A percentile compares a stretch with the other conserved stretches of the same genome.
Evolutionary conservation across 768 basidiomycete species (phyloP).

Genomic region (Auricularia sp.): DNA sequence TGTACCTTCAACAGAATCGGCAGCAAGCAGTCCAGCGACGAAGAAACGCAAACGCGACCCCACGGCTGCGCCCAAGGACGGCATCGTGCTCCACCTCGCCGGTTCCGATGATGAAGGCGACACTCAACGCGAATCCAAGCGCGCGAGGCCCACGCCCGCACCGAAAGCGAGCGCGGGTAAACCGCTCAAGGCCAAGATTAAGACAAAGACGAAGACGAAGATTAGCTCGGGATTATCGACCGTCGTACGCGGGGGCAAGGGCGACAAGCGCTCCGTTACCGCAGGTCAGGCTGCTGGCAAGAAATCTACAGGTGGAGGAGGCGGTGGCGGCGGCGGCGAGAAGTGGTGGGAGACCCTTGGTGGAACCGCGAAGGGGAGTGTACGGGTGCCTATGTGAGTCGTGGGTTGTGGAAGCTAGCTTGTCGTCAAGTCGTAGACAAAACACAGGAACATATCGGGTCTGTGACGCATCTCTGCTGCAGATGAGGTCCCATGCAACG

Average conservation of each 20-base stretch:
- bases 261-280: neutral
- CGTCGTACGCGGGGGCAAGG: neutral
- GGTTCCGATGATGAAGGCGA: neutral
- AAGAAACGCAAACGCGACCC: conserved; percentile 2
- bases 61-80: neutral
- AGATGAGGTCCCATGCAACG: too few species aligned
- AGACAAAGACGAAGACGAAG: neutral
- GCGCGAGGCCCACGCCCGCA: neutral
- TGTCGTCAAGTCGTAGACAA: too few species aligned
- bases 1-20: neutral
- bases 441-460: too few species aligned
- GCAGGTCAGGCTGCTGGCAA: neutral
- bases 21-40: neutral
- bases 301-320: neutral
- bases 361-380: neutral
- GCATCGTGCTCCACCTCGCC: neutral
- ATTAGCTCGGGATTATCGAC: neutral
- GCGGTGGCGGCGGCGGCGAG: neutral
- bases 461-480: too few species aligned
- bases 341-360: neutral
- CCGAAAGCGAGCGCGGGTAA: neutral
- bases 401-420: too few species aligned
- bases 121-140: neutral
- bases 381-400: neutral
- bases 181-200: neutral